Percentiles rank a stretch among this genome's conserved stretches.
phyloP scores from a whole-genome alignment of 139 green algal species.

The Chlorella ohadii region DNA sequence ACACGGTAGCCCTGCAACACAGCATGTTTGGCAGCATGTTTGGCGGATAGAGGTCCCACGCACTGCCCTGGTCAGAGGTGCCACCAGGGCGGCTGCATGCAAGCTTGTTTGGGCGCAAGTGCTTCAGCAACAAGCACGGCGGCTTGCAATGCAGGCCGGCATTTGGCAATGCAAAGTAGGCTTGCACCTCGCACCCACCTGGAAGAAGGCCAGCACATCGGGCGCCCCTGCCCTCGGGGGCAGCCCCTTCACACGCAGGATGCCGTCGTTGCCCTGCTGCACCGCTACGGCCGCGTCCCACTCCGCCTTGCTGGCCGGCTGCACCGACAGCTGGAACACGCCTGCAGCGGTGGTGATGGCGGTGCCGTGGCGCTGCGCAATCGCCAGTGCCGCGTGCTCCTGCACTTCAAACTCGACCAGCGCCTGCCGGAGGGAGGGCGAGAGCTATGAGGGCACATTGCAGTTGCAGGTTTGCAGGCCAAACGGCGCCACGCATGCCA shows the following conservation, averaged over 20 bases:
- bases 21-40: not conserved
- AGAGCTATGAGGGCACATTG: too few relatives aligned
- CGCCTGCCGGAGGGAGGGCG: slow-evolving; percentile 44
- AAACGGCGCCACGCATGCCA: too few relatives aligned
- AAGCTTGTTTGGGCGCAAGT: not conserved
- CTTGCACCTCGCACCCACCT: not conserved
- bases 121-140: too few relatives aligned
- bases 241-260: slow-evolving; percentile 78
- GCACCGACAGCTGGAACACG: slow-evolving; percentile 39
- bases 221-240: slow-evolving; percentile 68
- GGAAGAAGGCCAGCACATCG: slow-evolving; percentile 73
- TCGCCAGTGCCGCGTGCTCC: slow-evolving; percentile 65
- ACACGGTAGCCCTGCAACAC: slow-evolving; percentile 56
- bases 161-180: too few relatives aligned
- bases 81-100: too few relatives aligned
- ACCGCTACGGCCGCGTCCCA: slow-evolving; percentile 19
- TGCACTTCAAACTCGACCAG: slow-evolving; percentile 79
- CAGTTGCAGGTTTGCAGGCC: too few relatives aligned
- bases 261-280: slow-evolving; percentile 54
- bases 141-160: not conserved
- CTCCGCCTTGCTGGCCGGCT: slow-evolving; percentile 17
- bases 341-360: slow-evolving; percentile 40
- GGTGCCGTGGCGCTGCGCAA: slow-evolving; percentile 46
- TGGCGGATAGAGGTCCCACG: too few relatives aligned
- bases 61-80: not conserved